phyloP scores from a whole-genome alignment of 805 yeast species.

The Starmera pachycereana region DNA sequence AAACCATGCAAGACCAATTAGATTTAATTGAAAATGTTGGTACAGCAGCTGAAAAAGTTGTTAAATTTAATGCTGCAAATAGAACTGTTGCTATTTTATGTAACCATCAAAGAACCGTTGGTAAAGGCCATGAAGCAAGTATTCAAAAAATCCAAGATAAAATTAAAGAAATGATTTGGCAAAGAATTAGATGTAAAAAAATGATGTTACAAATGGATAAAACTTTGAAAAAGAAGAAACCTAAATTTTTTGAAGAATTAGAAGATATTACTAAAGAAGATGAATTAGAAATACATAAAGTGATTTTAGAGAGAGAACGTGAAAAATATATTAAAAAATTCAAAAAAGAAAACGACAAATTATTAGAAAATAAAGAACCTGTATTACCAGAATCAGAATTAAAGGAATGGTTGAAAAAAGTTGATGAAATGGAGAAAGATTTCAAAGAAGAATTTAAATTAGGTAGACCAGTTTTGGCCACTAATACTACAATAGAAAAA shows the following conservation, averaged over 20 bases:
- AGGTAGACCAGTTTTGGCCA: constrained; percentile 47
- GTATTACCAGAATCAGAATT: constrained; percentile 44
- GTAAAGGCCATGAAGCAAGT: constrained; percentile 73
- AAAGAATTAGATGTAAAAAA: constrained; percentile 60
- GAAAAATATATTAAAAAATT: constrained; percentile 59
- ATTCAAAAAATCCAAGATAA: constrained; percentile 72
- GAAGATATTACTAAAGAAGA: constrained; percentile 59
- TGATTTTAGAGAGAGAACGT: constrained; percentile 52
- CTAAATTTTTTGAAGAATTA: constrained; percentile 55
- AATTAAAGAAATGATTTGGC: constrained; percentile 78
- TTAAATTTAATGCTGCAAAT: constrained; percentile 88
- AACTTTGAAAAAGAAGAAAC: constrained; percentile 34
- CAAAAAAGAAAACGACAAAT: constrained; percentile 68
- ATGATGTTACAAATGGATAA: constrained; percentile 63
- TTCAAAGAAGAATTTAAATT: constrained; percentile 48
- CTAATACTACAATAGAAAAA: constrained; percentile 46
- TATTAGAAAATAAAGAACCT: constrained; percentile 45
- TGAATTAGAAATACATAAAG: constrained; percentile 44
- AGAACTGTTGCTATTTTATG: constrained; percentile 91
- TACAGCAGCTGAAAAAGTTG: constrained; percentile 76
- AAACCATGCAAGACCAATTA: constrained; percentile 92
- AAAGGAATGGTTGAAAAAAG: constrained; percentile 45
- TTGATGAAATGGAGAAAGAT: constrained; percentile 38
- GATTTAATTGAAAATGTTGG: constrained; percentile 82
- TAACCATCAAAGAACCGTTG: constrained; percentile 92